phyloP scores from a whole-genome alignment of 495 filamentous ascomycete genomes.

The Aspergillus indologenus region DNA sequence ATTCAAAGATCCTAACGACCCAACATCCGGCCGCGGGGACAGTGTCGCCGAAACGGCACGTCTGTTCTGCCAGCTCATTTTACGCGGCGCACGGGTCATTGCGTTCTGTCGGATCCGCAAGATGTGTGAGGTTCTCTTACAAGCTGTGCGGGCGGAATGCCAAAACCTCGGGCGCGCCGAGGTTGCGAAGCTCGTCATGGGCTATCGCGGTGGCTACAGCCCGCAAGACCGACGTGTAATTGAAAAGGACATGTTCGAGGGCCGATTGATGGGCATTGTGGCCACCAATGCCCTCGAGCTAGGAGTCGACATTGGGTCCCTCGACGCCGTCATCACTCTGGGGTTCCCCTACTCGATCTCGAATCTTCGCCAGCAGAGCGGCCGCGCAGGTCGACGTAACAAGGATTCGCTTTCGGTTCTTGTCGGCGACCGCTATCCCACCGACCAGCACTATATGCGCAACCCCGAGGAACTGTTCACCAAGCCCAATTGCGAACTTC shows the following conservation, averaged over 20 bases:
- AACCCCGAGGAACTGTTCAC: conserved; percentile 97
- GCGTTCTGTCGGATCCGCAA: conserved; percentile 87
- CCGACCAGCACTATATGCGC: conserved; percentile 95
- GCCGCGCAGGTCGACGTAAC: conserved; percentile 86
- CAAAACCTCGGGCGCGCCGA: conserved; percentile 67
- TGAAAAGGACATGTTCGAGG: conserved; percentile 96
- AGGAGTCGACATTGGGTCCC: conserved; percentile 90
- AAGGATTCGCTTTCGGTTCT: conserved; percentile 91
- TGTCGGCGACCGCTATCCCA: conserved; percentile 87
- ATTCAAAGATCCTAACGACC: conserved; percentile 85
- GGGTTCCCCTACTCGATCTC: conserved; percentile 96
- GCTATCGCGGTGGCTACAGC: conserved; percentile 94
- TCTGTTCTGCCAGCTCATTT: conserved; percentile 84
- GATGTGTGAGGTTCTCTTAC: conserved; percentile 81
- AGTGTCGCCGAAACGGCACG: conserved; percentile 79
- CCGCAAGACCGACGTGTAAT: conserved; percentile 88
- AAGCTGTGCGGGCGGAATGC: conserved; percentile 76
- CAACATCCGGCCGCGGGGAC: conserved; percentile 80
- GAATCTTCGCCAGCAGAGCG: conserved; percentile 91
- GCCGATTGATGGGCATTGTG: conserved; percentile 87
- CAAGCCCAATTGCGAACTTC: conserved; percentile 81
- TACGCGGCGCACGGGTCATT: conserved; percentile 89
- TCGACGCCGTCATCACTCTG: conserved; percentile 91
- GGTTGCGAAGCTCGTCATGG: conserved; percentile 79
- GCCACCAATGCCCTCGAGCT: conserved; percentile 92